Evolutionary conservation across 495 filamentous ascomycete species (phyloP).

Genomic region (Hypoxylon lenormandii): DNA sequence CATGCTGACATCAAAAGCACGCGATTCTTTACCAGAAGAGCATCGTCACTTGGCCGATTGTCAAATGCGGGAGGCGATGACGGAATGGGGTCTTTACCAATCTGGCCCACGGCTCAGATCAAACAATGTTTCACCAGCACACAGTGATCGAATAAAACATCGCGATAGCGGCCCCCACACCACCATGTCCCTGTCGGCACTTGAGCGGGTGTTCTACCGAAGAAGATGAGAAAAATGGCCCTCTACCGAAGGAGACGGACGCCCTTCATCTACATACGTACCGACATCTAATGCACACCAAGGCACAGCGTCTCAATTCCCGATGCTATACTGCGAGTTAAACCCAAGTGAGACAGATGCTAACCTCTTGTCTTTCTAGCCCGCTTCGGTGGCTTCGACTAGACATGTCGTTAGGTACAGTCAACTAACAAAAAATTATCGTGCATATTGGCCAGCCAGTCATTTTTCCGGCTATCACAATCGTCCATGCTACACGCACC

Average conservation of each 20-base stretch:
- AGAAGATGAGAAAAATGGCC: no score
- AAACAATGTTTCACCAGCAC: conserved; percentile 41
- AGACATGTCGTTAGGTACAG: conserved; percentile 12
- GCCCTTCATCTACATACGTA: conserved; percentile 2
- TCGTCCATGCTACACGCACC: neutral
- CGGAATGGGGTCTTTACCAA: conserved; percentile 37
- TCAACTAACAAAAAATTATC: conserved; percentile 9
- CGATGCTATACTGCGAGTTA: conserved; percentile 23
- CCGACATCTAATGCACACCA: conserved; percentile 4
- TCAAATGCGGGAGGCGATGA: conserved; percentile 34
- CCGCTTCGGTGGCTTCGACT: conserved; percentile 6
- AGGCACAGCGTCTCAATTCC: conserved; percentile 14
- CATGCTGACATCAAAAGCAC: conserved; percentile 33
- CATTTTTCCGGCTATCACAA: conserved; percentile 35
- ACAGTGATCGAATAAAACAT: conserved; percentile 35
- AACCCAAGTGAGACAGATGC: conserved; percentile 30
- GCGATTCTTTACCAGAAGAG: conserved; percentile 33
- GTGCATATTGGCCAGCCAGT: conserved; percentile 18
- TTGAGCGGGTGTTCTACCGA: conserved; percentile 41
- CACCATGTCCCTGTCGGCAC: conserved; percentile 43
- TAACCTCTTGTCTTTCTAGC: conserved; percentile 19
- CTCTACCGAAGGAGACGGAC: conserved; percentile 29
- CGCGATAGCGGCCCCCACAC: conserved; percentile 24
- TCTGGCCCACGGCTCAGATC: conserved; percentile 17
- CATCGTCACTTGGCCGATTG: conserved; percentile 28